Conservation (phyloP, 2,329 filamentous ascomycete species). For the Aspergillus japonicus region DNA sequence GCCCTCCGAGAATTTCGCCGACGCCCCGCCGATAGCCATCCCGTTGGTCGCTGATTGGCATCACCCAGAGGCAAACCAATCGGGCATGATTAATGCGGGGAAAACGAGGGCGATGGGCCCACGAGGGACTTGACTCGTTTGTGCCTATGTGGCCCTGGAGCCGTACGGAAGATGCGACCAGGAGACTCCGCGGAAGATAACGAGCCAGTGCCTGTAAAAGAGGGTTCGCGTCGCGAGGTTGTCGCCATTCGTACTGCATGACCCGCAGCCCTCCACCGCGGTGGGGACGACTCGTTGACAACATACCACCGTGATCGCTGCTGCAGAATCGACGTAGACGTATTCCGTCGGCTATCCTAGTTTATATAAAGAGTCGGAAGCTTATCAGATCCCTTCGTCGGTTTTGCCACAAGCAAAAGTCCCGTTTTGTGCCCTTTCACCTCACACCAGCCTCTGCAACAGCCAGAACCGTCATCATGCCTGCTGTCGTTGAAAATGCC, state of each 20-base stretch:
- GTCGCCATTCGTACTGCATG: neutral
- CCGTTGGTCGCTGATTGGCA: conserved; percentile 7
- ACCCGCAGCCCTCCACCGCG: neutral
- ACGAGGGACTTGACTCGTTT: neutral
- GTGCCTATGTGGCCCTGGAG: neutral
- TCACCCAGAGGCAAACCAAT: neutral
- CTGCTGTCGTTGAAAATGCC: conserved; percentile 13
- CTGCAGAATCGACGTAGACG: neutral
- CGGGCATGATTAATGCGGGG: conserved; percentile 3
- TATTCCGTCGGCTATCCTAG: neutral
- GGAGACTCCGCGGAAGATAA: neutral
- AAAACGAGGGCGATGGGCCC: neutral
- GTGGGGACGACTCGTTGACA: conserved; percentile 2
- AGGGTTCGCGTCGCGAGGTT: neutral
- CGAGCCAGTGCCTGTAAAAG: neutral
- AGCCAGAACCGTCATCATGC: conserved; percentile 12
- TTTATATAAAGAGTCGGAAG: neutral
- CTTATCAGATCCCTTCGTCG: neutral
- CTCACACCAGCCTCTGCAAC: neutral
- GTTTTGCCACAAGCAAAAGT: neutral
- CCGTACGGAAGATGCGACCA: neutral
- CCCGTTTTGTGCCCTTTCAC: neutral
- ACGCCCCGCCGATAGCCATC: conserved; percentile 22
- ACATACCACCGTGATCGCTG: neutral
- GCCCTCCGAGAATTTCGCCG: conserved; percentile 28